Base-by-base conservation (phyloP, 345 rosid species). In the Excoecaria cochinchinensis region DNA sequence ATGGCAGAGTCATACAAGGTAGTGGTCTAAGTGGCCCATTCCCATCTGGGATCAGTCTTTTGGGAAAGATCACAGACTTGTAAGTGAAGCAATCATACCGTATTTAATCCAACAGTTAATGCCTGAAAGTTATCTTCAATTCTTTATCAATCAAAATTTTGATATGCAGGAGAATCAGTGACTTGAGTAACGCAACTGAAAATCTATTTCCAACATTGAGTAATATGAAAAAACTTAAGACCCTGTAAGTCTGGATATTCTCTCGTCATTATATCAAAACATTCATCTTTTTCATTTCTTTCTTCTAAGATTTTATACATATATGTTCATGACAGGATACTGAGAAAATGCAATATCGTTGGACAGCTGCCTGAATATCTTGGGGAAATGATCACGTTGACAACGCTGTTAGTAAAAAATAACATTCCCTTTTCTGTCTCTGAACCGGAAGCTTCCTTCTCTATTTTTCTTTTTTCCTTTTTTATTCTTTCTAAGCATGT, bases 11-110 rank as follows among this genome's bases (percentile, higher is more conserved):
- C 39, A 81, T 84, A 46, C 85, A 90, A 42, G 91, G 71, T 44
- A 86, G 88, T 70, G 91, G 91, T 59, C 78, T 89, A 76, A 71
- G 73, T 38, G 93, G 93, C 61, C 93, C 90, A 11, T 78, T 89
- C 78, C 90, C 87, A 38, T 46, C 69, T 7, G 69, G 76, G 71
- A 81, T 88, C 67, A 14, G 57, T 65, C 4, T 17, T 75, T 77
- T 84, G 51, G 5, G 0, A 14, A 76, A 73, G 0, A 58, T 84
- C 52, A 73, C 22, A 4, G 84, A 88, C 38, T n/a, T 85, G 89
- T 86, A 57, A 52, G 83, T 77, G 25, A 69, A 8, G 1, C 14
- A 0, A 22, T 25, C n/a, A 25, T 16, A n/a, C 11, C n/a, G 17
- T 7, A 8, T 50, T 50, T 50, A 50, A 50, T 7, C 15, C 3